phyloP scores from a whole-genome alignment of 1,284 basidiomycete species.

The Trametes hirsuta region DNA sequence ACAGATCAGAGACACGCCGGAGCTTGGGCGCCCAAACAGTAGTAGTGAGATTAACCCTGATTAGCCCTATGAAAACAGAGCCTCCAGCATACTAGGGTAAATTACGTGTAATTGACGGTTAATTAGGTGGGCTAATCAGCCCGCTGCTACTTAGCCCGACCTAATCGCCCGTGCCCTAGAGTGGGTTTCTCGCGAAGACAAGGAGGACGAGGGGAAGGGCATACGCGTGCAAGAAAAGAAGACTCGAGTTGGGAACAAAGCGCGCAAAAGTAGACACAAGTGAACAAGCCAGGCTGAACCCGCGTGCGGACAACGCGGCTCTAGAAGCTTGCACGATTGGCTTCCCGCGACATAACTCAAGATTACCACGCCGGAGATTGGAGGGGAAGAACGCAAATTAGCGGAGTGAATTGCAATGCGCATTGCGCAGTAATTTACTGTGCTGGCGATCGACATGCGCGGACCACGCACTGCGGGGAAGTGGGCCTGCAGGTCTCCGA shows the following conservation, averaged over 20 bases:
- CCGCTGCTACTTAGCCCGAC: too few relatives aligned
- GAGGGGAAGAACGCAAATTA: neutral
- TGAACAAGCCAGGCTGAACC: neutral
- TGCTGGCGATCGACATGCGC: conserved; percentile 8
- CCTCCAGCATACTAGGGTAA: too few relatives aligned
- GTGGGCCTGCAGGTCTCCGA: neutral
- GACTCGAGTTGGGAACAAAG: neutral
- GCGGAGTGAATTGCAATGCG: neutral
- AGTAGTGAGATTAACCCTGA: too few relatives aligned
- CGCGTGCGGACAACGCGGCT: conserved; percentile 9
- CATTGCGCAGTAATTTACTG: neutral
- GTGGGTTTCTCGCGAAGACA: too few relatives aligned
- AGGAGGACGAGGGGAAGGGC: too few relatives aligned
- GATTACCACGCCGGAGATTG: conserved; percentile 14
- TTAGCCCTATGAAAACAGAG: too few relatives aligned
- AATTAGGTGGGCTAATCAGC: too few relatives aligned
- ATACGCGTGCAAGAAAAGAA: neutral
- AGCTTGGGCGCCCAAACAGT: too few relatives aligned
- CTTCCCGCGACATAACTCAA: neutral
- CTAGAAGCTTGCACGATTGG: neutral
- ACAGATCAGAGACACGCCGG: too few relatives aligned
- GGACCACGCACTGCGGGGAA: conserved; percentile 1
- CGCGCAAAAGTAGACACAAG: neutral
- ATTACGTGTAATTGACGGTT: too few relatives aligned
- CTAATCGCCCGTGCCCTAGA: too few relatives aligned